A percentile compares a stretch with the other conserved stretches of the same genome.
These are phyloP conservation scores for Cystobasidiopsis lactophilus DNA, from an alignment of 768 basidiomycete species.

Conservation along the genomic window DNA sequence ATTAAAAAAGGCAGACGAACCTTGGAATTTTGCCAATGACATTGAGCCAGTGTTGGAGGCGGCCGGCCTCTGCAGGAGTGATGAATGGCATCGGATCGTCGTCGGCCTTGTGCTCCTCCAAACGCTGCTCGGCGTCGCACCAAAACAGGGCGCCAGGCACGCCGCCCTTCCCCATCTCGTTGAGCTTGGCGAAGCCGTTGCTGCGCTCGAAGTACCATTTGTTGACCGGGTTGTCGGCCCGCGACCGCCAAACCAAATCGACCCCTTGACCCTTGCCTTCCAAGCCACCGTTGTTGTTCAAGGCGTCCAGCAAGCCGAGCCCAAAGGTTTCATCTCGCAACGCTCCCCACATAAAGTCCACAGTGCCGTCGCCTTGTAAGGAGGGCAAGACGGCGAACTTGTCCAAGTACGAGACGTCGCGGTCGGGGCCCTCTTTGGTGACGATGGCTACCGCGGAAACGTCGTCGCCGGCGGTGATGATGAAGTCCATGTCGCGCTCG, in stretches of 20 bases:
- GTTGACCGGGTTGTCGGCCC: constrained; percentile 84
- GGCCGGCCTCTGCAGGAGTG: neutral
- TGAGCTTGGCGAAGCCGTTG: constrained; percentile 62
- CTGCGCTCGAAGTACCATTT: constrained; percentile 98
- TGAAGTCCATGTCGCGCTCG: constrained; percentile 58
- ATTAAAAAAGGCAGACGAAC: neutral
- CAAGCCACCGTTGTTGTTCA: constrained; percentile 75
- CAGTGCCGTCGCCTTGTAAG: constrained; percentile 93
- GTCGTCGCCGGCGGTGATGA: constrained; percentile 82
- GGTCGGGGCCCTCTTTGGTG: constrained; percentile 29
- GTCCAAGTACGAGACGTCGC: constrained; percentile 72
- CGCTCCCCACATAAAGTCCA: constrained; percentile 98
- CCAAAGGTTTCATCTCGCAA: constrained; percentile 96
- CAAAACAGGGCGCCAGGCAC: constrained; percentile 51
- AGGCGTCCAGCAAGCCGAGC: constrained; percentile 73
- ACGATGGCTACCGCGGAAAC: constrained; percentile 88
- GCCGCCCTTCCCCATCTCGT: constrained; percentile 24
- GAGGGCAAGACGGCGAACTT: constrained; percentile 91
- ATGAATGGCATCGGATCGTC: neutral
- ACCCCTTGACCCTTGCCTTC: constrained; percentile 71
- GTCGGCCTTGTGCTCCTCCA: neutral
- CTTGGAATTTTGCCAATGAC: neutral
- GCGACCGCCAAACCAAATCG: constrained; percentile 86
- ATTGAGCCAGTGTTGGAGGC: neutral
- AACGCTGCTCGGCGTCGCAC: constrained; percentile 49